Evolutionary conservation across 2,329 filamentous ascomycete species (phyloP).

Genomic region (Aspergillus neotritici): DNA sequence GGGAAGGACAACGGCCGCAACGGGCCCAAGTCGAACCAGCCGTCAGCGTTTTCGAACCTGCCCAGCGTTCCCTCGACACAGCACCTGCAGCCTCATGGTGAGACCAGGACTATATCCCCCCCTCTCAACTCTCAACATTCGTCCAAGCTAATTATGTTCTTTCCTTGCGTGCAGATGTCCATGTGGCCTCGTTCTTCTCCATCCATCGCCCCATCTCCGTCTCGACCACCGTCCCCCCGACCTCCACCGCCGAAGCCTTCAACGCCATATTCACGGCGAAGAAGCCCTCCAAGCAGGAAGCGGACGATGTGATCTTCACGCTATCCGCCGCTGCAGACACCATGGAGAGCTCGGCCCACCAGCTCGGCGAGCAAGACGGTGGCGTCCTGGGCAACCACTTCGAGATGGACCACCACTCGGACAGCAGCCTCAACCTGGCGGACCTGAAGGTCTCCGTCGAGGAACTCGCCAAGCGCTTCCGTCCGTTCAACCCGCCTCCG

Average conservation of each 20-base stretch:
- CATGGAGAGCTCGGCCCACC: constrained; percentile 37
- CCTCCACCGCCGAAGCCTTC: constrained; percentile 68
- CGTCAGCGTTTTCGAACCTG: constrained; percentile 38
- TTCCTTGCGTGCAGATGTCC: constrained; percentile 59
- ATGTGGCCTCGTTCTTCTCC: constrained; percentile 89
- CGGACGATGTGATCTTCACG: constrained; percentile 60
- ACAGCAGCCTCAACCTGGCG: constrained; percentile 45
- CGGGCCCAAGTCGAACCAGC: constrained; percentile 33
- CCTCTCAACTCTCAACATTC: not conserved
- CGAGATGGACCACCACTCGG: constrained; percentile 15
- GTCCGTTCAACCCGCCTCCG: constrained; percentile 82
- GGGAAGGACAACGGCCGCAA: constrained; percentile 33
- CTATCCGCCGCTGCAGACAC: constrained; percentile 46
- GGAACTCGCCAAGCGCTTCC: constrained; percentile 62
- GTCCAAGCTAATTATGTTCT: constrained; percentile 5
- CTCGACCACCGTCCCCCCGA: constrained; percentile 69
- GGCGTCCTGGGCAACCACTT: constrained; percentile 35
- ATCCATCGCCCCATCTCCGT: constrained; percentile 91
- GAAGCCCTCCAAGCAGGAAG: constrained; percentile 41
- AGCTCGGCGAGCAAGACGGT: constrained; percentile 30
- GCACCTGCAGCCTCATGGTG: constrained; percentile 45
- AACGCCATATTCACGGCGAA: constrained; percentile 72
- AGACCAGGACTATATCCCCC: constrained; percentile 8
- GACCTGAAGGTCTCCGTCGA: constrained; percentile 63
- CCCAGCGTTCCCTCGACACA: constrained; percentile 47